Evolutionary conservation across 2,329 filamentous ascomycete species (phyloP).

Genomic region (Neofusicoccum kwambonambiense): DNA sequence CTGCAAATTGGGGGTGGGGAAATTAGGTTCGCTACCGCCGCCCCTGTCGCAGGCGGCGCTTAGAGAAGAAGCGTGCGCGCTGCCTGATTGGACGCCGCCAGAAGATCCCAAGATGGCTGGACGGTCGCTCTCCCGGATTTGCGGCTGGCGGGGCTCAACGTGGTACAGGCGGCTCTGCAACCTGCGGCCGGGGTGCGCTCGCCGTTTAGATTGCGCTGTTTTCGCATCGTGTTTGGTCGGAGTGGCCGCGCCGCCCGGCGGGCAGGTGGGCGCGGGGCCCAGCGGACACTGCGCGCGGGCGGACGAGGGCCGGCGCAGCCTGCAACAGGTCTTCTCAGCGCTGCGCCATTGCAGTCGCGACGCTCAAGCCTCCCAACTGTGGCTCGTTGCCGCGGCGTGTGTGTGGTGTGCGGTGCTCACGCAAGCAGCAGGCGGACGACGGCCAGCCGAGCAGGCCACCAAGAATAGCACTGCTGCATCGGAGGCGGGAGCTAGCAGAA

Average conservation of each 20-base stretch:
- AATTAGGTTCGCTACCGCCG: background rate
- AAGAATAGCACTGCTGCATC: background rate
- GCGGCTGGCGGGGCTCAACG: background rate
- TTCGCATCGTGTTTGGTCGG: no score
- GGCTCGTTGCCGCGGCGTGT: background rate
- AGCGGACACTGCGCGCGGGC: background rate
- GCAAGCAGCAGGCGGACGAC: background rate
- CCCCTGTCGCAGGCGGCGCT: background rate
- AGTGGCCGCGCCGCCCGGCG: no score
- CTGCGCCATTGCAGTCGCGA: background rate
- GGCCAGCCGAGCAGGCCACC: background rate
- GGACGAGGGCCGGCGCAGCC: background rate
- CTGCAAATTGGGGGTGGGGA: slow-evolving; percentile 3
- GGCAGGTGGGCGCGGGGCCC: background rate
- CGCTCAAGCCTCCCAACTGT: background rate
- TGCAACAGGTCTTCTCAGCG: background rate
- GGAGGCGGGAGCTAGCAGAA: slow-evolving; percentile 7
- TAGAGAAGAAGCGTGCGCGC: background rate
- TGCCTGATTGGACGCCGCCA: background rate
- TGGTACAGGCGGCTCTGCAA: slow-evolving; percentile 14
- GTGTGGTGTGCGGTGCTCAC: background rate
- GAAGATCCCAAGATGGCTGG: slow-evolving; percentile 1
- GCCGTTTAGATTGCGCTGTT: background rate
- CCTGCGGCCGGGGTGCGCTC: background rate
- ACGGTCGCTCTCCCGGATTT: slow-evolving; percentile 5